phyloP scores from a whole-genome alignment of 2,329 filamentous ascomycete genomes.

The Sarocladium oryzae region DNA sequence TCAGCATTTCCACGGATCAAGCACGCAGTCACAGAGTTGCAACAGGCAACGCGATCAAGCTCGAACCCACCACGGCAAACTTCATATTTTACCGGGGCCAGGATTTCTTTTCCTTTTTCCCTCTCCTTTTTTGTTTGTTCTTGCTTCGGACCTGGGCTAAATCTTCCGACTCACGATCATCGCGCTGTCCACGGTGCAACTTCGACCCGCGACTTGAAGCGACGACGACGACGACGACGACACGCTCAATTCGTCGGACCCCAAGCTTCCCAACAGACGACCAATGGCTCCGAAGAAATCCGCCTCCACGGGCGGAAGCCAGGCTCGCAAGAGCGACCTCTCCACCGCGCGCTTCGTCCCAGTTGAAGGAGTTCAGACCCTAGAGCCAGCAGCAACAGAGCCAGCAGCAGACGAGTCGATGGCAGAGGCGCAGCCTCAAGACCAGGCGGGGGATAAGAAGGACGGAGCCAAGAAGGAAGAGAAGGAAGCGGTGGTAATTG shows the following conservation, averaged over 20 bases:
- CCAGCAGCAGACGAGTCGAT: constrained; percentile 26
- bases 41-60: background rate
- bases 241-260: background rate
- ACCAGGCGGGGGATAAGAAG: constrained; percentile 29
- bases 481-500: constrained; percentile 42
- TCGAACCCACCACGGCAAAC: background rate
- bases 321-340: constrained; percentile 36
- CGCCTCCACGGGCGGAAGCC: constrained; percentile 24
- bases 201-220: too few relatives aligned
- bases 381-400: constrained; percentile 17
- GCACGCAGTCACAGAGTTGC: too few relatives aligned
- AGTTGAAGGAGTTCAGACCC: constrained; percentile 31
- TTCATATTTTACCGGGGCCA: too few relatives aligned
- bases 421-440: constrained; percentile 15
- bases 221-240: background rate
- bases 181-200: too few relatives aligned
- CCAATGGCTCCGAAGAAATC: constrained; percentile 52
- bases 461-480: constrained; percentile 17
- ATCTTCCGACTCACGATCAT: too few relatives aligned
- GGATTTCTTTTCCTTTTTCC: too few relatives aligned
- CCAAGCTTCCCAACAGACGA: background rate
- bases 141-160: too few relatives aligned
- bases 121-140: too few relatives aligned
- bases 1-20: background rate
- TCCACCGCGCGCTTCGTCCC: constrained; percentile 39